A percentile compares a stretch with the other conserved stretches of the same genome.
phyloP scores from a whole-genome alignment of 2,329 filamentous ascomycete genomes.

The Teratosphaeria gauchensis region DNA sequence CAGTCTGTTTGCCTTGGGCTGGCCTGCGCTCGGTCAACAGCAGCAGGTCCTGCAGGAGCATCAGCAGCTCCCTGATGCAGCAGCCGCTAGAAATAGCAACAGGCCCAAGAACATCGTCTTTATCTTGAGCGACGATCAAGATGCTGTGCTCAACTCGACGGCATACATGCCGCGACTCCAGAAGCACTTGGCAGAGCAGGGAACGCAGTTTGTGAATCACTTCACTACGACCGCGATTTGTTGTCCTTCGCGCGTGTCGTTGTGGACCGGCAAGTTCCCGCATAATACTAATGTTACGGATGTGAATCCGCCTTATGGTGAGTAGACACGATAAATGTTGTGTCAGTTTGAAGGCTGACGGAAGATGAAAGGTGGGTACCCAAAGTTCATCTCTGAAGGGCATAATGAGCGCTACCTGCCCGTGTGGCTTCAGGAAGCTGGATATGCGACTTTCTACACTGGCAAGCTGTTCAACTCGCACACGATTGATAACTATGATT shows the following conservation, averaged over 20 bases:
- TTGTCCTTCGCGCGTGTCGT: conserved; percentile 55
- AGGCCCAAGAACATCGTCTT: conserved; percentile 50
- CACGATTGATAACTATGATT: conserved; percentile 50
- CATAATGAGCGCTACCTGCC: conserved; percentile 60
- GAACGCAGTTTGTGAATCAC: conserved; percentile 51
- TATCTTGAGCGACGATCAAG: conserved; percentile 60
- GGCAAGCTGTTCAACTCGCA: conserved; percentile 64
- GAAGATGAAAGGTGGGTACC: conserved; percentile 42
- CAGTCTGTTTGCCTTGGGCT: neutral
- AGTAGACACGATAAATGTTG: neutral
- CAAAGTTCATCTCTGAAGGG: conserved; percentile 56
- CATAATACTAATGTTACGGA: conserved; percentile 65
- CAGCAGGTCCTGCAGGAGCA: neutral
- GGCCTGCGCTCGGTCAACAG: neutral
- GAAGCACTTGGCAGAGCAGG: conserved; percentile 47
- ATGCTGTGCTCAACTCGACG: conserved; percentile 51
- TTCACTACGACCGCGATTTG: conserved; percentile 59
- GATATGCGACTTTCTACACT: conserved; percentile 62
- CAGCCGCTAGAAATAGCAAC: neutral
- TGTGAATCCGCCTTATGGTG: conserved; percentile 44
- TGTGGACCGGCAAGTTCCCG: conserved; percentile 56
- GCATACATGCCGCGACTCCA: conserved; percentile 50
- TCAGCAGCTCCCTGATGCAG: neutral
- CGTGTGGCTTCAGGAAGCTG: conserved; percentile 56
- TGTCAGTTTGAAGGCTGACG: neutral